These are phyloP conservation scores for Globisporangium alternatum DNA, from an alignment of 352 stramenopile species.

Conservation along the genomic window DNA sequence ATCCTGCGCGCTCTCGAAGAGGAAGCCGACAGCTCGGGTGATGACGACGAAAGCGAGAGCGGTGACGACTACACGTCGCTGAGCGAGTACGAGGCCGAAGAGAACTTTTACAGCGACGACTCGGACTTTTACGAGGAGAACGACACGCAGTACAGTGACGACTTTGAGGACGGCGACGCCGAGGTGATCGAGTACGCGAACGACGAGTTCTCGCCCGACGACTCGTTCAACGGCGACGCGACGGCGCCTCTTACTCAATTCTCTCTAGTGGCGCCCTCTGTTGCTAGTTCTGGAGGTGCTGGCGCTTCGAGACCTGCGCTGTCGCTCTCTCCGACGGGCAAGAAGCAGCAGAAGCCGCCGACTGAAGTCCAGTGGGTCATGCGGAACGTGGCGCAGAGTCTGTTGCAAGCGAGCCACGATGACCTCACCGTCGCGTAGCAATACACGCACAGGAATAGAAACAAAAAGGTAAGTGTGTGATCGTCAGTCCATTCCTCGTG, in stretches of 20 bases:
- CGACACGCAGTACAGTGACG: slow-evolving; percentile 75
- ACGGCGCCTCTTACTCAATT: neutral
- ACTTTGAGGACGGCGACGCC: slow-evolving; percentile 75
- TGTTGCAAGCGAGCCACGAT: slow-evolving; percentile 51
- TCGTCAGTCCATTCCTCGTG: neutral
- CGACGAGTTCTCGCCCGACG: slow-evolving; percentile 50
- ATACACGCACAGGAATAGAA: neutral
- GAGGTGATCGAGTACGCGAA: slow-evolving; percentile 80
- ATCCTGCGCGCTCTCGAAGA: slow-evolving; percentile 19
- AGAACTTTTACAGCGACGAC: slow-evolving; percentile 86
- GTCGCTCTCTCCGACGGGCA: slow-evolving; percentile 18
- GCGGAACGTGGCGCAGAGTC: slow-evolving; percentile 62
- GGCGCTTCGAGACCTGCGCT: neutral
- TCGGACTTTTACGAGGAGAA: slow-evolving; percentile 71
- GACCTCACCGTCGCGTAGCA: slow-evolving; percentile 28
- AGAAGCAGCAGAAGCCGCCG: slow-evolving; percentile 24
- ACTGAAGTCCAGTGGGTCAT: slow-evolving; percentile 77
- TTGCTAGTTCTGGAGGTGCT: neutral
- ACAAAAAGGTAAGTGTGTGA: neutral
- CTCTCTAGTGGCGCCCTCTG: neutral
- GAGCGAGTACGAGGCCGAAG: slow-evolving; percentile 74
- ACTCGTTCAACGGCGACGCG: slow-evolving; percentile 13
- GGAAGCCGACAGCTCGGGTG: slow-evolving; percentile 49
- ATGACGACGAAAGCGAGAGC: slow-evolving; percentile 36
- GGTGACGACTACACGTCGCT: slow-evolving; percentile 49